Conservation (phyloP, 441 rosid species). For the Jatropha multifida region DNA sequence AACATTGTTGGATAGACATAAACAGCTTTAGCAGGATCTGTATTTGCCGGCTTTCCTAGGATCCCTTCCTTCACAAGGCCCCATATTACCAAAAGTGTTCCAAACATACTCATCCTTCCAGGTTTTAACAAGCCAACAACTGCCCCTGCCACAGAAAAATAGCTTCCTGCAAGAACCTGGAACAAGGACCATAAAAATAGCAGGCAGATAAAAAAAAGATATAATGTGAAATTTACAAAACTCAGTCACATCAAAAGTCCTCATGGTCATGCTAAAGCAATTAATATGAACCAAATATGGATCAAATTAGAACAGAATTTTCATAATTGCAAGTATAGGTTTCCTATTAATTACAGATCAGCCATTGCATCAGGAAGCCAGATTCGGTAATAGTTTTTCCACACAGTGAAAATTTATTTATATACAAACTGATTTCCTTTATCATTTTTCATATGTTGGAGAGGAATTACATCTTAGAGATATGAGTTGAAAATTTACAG, state of each 20-base stretch:
- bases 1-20: constrained; percentile 88
- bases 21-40: constrained; percentile 66
- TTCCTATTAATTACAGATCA: not conserved
- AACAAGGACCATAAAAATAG: constrained; percentile 16
- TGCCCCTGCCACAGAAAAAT: constrained; percentile 96
- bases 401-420: not conserved
- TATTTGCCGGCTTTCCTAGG: constrained; percentile 67
- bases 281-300: not conserved
- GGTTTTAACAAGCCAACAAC: constrained; percentile 78
- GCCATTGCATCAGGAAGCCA: not conserved
- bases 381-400: not conserved
- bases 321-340: not conserved
- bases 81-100: constrained; percentile 82
- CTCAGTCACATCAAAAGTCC: not conserved
- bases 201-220: not conserved
- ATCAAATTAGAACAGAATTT: not conserved
- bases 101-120: constrained; percentile 97
- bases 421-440: not conserved
- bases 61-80: constrained; percentile 98
- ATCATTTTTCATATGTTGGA: not conserved
- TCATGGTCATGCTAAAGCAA: not conserved
- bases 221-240: not conserved
- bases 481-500: not conserved
- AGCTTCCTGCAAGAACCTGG: constrained; percentile 98
- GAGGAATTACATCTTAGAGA: not conserved